Evolutionary conservation across 345 rosid genomes (phyloP).

Genomic region (Gossypium mustelinum): DNA sequence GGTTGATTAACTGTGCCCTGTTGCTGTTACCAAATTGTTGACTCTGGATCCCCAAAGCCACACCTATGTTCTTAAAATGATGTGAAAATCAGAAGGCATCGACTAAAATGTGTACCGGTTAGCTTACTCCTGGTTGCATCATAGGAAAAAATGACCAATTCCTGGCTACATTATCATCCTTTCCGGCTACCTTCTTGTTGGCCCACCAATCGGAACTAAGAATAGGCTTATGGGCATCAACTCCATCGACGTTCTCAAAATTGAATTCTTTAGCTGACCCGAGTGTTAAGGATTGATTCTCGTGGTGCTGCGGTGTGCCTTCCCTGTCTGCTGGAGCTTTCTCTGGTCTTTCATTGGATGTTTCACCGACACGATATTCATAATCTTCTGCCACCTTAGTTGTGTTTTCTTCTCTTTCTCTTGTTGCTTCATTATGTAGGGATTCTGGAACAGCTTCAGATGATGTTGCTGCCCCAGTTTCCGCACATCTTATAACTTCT

Average conservation of each 20-base stretch:
- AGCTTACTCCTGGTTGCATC: conserved; percentile 63
- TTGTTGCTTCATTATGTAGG: conserved; percentile 21
- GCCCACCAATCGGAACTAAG: conserved; percentile 50
- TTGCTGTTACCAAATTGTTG: conserved; percentile 10
- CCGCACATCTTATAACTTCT: conserved; percentile 43
- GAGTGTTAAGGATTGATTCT: conserved; percentile 44
- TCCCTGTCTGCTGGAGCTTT: conserved; percentile 30
- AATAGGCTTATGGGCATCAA: conserved; percentile 32
- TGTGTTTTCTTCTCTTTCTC: conserved; percentile 21
- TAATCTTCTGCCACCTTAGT: conserved; percentile 21
- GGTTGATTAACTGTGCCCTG: not conserved
- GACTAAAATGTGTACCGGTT: conserved; percentile 22
- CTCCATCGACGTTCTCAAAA: conserved; percentile 56
- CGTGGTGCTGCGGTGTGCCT: conserved; percentile 28
- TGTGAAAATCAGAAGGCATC: not conserved
- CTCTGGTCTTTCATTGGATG: conserved; percentile 29
- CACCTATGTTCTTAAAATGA: conserved; percentile 12
- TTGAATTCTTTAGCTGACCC: conserved; percentile 67
- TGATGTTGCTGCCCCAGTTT: conserved; percentile 38
- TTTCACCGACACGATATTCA: conserved; percentile 25
- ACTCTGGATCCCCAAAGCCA: not conserved
- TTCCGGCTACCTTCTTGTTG: conserved; percentile 43
- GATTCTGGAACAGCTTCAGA: conserved; percentile 29
- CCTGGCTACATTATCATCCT: conserved; percentile 32
- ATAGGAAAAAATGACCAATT: conserved; percentile 89